Conservation (phyloP, 352 stramenopile species). For the Pythium plurisporium region DNA sequence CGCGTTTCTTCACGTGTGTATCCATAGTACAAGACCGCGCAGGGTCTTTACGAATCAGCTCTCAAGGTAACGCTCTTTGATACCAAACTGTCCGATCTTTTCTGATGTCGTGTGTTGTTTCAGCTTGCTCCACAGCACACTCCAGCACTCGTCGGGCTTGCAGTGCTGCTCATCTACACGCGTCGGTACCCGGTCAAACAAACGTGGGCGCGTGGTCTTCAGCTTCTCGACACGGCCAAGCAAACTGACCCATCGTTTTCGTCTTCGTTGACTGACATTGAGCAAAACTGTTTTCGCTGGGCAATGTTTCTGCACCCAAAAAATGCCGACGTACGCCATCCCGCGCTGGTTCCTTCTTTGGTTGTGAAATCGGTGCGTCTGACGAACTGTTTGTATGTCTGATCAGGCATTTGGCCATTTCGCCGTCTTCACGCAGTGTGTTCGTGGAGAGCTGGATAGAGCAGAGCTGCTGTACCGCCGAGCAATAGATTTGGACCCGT, state of each 20-base stretch:
- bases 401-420: slow-evolving; percentile 56
- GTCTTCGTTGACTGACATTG: slow-evolving; percentile 28
- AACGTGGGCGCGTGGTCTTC: slow-evolving; percentile 40
- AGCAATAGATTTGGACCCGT: slow-evolving; percentile 46
- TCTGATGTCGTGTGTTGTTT: not conserved
- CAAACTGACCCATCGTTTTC: slow-evolving; percentile 5
- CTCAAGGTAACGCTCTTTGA: slow-evolving; percentile 33
- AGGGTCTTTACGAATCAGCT: slow-evolving; percentile 41
- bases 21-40: slow-evolving; percentile 50
- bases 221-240: slow-evolving; percentile 31
- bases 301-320: slow-evolving; percentile 51
- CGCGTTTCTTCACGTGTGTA: not conserved
- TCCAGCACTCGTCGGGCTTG: slow-evolving; percentile 40
- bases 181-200: slow-evolving; percentile 58
- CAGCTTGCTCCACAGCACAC: slow-evolving; percentile 35
- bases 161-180: slow-evolving; percentile 46
- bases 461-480: slow-evolving; percentile 63
- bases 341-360: too few relatives aligned
- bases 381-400: not conserved
- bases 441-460: slow-evolving; percentile 55
- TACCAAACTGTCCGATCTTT: not conserved
- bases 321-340: slow-evolving; percentile 37
- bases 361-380: too few relatives aligned
- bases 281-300: slow-evolving; percentile 62
- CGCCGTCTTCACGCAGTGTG: slow-evolving; percentile 54